A percentile compares a stretch with the other conserved stretches of the same genome.
These are phyloP conservation scores for Fusarium mundagurra DNA, from an alignment of 2,329 filamentous ascomycete genomes.

Conservation along the genomic window DNA sequence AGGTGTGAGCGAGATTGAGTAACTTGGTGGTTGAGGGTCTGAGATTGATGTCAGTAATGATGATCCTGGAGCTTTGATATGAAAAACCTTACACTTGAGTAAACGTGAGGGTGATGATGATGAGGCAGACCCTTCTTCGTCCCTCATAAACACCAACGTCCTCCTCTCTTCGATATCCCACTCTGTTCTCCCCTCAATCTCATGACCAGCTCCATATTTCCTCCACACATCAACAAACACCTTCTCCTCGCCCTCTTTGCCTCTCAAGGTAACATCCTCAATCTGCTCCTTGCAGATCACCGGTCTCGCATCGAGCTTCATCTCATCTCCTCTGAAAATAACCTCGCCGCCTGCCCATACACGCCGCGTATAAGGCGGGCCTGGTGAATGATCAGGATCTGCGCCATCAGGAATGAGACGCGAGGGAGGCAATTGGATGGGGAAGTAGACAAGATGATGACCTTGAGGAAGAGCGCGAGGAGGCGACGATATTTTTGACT, in stretches of 20 bases:
- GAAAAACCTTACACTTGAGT: slow-evolving; percentile 42
- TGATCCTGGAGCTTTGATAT: not conserved
- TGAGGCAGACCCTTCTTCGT: slow-evolving; percentile 34
- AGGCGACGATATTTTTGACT: slow-evolving; percentile 36
- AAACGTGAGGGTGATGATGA: slow-evolving; percentile 24
- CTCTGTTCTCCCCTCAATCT: slow-evolving; percentile 14
- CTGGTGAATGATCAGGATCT: slow-evolving; percentile 81
- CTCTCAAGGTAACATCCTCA: slow-evolving; percentile 50
- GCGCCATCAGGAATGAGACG: slow-evolving; percentile 83
- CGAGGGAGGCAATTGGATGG: slow-evolving; percentile 70
- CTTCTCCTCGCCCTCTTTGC: slow-evolving; percentile 51
- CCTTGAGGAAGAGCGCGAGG: slow-evolving; percentile 65
- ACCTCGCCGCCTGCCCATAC: slow-evolving; percentile 91
- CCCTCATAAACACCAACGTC: slow-evolving; percentile 64
- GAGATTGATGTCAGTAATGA: not conserved
- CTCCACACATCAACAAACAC: slow-evolving; percentile 63
- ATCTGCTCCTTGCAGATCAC: slow-evolving; percentile 60
- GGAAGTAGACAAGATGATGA: slow-evolving; percentile 90
- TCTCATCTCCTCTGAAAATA: slow-evolving; percentile 54
- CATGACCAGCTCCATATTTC: slow-evolving; percentile 51
- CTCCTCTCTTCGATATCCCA: slow-evolving; percentile 58
- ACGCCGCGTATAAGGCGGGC: slow-evolving; percentile 74
- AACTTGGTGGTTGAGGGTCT: slow-evolving; percentile 50
- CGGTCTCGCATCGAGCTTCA: slow-evolving; percentile 53
- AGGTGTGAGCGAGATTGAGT: slow-evolving; percentile 67